phyloP scores from a whole-genome alignment of 257 asterid genomes.

The Nicotiana sylvestris region DNA sequence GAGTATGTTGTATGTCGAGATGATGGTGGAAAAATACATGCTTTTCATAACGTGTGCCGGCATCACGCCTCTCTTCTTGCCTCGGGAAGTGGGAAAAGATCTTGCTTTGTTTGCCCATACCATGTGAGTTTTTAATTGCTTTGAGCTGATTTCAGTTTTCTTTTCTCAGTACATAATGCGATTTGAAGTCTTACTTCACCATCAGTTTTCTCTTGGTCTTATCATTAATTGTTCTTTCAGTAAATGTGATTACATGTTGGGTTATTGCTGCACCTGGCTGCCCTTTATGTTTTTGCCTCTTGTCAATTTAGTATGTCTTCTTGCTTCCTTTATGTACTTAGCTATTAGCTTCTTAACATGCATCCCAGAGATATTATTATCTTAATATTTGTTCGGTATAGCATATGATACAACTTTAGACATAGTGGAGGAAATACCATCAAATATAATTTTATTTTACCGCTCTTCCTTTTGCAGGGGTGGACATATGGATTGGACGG shows the following conservation, averaged over 20 bases:
- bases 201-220: not conserved
- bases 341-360: too few relatives aligned
- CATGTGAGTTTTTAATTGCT: slow-evolving; percentile 58
- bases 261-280: not conserved
- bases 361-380: not conserved
- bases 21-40: slow-evolving; percentile 50
- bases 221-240: not conserved
- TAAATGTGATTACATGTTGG: not conserved
- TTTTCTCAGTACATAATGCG: not conserved
- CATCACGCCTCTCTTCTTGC: slow-evolving; percentile 87
- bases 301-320: too few relatives aligned
- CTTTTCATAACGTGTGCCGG: slow-evolving; percentile 90
- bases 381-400: not conserved
- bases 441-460: not conserved
- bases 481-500: slow-evolving; percentile 95
- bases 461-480: slow-evolving; percentile 34
- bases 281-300: too few relatives aligned
- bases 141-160: not conserved
- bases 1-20: slow-evolving; percentile 78
- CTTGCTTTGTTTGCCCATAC: slow-evolving; percentile 89
- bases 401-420: not conserved
- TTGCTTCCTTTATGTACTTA: too few relatives aligned
- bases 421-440: not conserved
- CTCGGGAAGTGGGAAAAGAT: slow-evolving; percentile 57
- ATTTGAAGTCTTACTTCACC: not conserved